Evolutionary conservation across 768 basidiomycete genomes (phyloP), one percentile per base, ranked within the genome.

Genomic region (Leccinellum rugosiceps): DNA sequence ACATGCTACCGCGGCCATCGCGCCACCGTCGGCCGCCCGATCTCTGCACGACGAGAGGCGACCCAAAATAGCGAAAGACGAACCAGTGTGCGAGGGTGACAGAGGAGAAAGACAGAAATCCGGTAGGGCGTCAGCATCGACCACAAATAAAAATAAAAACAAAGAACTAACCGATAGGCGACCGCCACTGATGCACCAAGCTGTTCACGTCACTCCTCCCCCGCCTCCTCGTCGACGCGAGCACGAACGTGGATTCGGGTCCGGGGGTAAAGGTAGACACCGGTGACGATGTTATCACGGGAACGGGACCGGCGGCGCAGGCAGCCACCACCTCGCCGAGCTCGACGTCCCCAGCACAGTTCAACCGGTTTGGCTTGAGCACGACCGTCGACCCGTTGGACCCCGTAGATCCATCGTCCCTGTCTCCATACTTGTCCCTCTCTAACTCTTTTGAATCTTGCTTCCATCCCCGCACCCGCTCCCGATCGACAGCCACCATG

Each of bases 171-270:
- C 87, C 83, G 52, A 90, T 85, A 1, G 88, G 88, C 23, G 86
- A 88, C 45, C 79, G 86, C 74, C 83, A 90, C 60, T 83, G 81
- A 60, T 83, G 76, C 50, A 88, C 78, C 72, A 86, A 71, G 43
- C 78, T 80, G 59, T 84, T 80, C 53, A 69, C 53, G 17, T n/a
- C 35, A 43, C 41, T 43, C 49, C 53, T 78, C 57, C 72, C 71
- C 26, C 60, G 52, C 45, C 14, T 57, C 55, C 41, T 43, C 19
- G 6, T 21, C 19, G 41, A 19, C 19, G 41, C 19, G 19, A 43
- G 13, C 41, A 11, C 41, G 19, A 43, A 11, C n/a, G 19, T 19
- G 5, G 41, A 43, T 43, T 11, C 41, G 19, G 19, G 15, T 35
- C 15, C 34, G 6, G 34, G 3, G 34, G 34, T 15, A 4, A 35